phyloP scores from a whole-genome alignment of 768 basidiomycete species.

The Boletus speciosus region DNA sequence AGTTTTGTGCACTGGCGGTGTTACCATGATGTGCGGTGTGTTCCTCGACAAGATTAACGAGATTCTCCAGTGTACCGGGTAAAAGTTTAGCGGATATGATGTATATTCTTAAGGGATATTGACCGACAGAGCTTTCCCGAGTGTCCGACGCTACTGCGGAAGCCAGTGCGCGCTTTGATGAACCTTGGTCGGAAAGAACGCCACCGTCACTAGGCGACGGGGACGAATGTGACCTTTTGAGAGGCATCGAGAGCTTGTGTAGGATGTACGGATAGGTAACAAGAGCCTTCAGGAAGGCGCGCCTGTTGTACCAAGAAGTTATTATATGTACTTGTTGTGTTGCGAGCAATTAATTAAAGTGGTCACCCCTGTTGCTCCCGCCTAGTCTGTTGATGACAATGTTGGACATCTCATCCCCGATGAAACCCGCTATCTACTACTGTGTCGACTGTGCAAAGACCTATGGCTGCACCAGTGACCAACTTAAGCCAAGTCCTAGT shows the following conservation, averaged over 20 bases:
- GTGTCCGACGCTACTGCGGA: constrained; percentile 4
- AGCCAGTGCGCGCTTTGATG: constrained; percentile 13
- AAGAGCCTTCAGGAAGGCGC: not conserved
- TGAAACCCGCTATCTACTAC: too few relatives aligned
- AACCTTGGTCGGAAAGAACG: not conserved
- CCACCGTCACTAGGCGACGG: not conserved
- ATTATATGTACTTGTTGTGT: too few relatives aligned
- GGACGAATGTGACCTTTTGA: constrained; percentile 11
- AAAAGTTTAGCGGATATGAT: constrained; percentile 34
- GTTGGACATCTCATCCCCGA: too few relatives aligned
- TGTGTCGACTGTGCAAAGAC: too few relatives aligned
- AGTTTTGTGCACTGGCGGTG: not conserved
- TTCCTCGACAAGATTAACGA: constrained; percentile 27
- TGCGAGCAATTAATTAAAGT: not conserved
- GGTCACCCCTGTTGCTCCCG: not conserved
- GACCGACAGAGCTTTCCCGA: constrained; percentile 3
- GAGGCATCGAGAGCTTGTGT: constrained; percentile 5
- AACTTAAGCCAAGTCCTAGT: too few relatives aligned
- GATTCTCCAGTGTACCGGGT: constrained; percentile 16
- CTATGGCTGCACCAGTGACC: too few relatives aligned
- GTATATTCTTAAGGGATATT: constrained; percentile 19
- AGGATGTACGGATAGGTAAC: not conserved
- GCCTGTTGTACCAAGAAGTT: too few relatives aligned
- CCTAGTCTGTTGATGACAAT: too few relatives aligned
- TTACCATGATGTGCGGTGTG: not conserved